Percentiles rank a stretch among this genome's conserved stretches.
Conservation (phyloP, 805 yeast genomes). For the Yarrowia porcina region DNA sequence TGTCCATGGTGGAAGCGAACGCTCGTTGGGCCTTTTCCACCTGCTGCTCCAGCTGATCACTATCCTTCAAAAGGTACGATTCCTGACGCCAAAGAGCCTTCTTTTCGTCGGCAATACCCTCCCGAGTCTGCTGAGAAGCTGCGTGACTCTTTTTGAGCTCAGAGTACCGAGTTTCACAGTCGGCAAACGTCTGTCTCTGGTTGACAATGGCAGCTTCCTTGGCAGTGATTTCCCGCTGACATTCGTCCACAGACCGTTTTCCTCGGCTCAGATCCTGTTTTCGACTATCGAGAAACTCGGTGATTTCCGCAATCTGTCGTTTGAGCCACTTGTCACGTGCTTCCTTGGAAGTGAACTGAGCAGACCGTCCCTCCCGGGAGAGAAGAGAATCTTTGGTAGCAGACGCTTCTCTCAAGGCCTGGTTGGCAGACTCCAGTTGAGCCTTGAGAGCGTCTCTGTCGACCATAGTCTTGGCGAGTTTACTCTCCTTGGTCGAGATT, state of each 20-base stretch:
- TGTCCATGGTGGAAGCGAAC: slow-evolving; percentile 53
- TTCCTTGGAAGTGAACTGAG: slow-evolving; percentile 51
- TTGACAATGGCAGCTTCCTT: slow-evolving; percentile 1
- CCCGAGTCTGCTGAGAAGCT: slow-evolving; percentile 29
- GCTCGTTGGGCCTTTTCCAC: slow-evolving; percentile 55
- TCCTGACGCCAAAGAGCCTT: slow-evolving; percentile 78
- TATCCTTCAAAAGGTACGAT: slow-evolving; percentile 55
- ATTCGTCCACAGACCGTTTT: slow-evolving; percentile 28
- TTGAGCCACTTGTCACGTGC: slow-evolving; percentile 70
- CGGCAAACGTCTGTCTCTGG: slow-evolving; percentile 25
- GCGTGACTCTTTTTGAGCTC: slow-evolving; percentile 16
- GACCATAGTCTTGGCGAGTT: slow-evolving; percentile 5
- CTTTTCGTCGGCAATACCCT: slow-evolving; percentile 57
- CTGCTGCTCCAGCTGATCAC: slow-evolving; percentile 54
- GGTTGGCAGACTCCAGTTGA: background rate
- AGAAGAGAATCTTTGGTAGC: background rate
- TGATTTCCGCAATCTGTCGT: slow-evolving; percentile 46
- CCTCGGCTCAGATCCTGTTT: slow-evolving; percentile 28
- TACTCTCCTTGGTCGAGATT: slow-evolving; percentile 26
- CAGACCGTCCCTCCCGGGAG: slow-evolving; percentile 43
- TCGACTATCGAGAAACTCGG: slow-evolving; percentile 36
- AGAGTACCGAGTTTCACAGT: background rate
- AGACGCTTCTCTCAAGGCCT: background rate
- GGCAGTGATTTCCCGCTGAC: slow-evolving; percentile 26
- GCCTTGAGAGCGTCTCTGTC: background rate